Conservation (phyloP, 129 eudicot genomes). For the Arctium minus region DNA sequence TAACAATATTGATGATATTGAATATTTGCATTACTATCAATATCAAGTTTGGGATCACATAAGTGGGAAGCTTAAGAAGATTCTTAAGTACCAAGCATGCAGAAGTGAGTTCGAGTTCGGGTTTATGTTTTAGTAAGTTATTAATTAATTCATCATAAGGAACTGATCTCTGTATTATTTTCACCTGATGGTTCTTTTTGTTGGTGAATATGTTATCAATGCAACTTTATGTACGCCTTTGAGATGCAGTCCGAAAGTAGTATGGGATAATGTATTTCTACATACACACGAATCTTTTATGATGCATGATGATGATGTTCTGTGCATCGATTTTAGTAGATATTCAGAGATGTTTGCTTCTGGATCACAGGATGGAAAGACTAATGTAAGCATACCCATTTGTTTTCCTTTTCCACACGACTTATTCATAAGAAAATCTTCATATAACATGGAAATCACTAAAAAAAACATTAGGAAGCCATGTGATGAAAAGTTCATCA, state of each 20-base stretch:
- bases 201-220: too few species aligned
- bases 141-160: too few species aligned
- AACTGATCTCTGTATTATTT: too few species aligned
- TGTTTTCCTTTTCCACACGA: not conserved
- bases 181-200: too few species aligned
- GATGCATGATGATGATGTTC: conserved; percentile 99
- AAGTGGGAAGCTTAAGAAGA: conserved; percentile 91
- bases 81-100: conserved; percentile 98
- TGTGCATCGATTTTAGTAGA: conserved; percentile 89
- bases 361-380: conserved; percentile 96
- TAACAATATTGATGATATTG: not conserved
- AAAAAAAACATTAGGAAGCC: too few species aligned
- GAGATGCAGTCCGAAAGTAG: too few species aligned
- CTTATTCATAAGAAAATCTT: not conserved
- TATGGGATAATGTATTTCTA: not conserved
- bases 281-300: conserved; percentile 85
- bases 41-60: conserved; percentile 90
- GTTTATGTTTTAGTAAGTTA: too few species aligned
- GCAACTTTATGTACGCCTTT: too few species aligned
- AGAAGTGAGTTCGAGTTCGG: conserved; percentile 55
- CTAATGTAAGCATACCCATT: conserved; percentile 48
- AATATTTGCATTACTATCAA: not conserved
- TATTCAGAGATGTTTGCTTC: conserved; percentile 99
- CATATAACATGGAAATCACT: not conserved
- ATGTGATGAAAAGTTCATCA: too few species aligned